Percentiles rank a stretch among this genome's conserved stretches.
phyloP scores from a whole-genome alignment of 352 stramenopile genomes.

The Phytopythium kandeliae region DNA sequence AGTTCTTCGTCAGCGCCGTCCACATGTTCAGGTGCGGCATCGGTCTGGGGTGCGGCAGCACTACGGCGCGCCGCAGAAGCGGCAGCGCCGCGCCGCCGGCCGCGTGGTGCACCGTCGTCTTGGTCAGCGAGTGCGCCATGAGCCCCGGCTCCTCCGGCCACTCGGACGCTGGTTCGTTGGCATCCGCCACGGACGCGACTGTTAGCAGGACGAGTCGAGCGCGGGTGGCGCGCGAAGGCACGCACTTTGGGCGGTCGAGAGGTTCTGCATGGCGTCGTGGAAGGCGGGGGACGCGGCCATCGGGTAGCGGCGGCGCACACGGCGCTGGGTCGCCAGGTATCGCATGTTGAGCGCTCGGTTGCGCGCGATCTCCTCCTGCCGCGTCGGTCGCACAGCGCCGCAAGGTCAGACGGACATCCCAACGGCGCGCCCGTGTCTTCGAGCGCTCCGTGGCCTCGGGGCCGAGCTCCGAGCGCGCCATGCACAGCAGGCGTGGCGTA shows the following conservation, averaged over 20 bases:
- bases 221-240: background rate
- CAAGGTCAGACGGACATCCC: background rate
- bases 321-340: constrained; percentile 21
- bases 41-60: constrained; percentile 44
- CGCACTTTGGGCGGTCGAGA: constrained; percentile 43
- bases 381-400: background rate
- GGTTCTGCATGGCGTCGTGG: constrained; percentile 37
- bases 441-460: too few species aligned
- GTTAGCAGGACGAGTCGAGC: too few species aligned
- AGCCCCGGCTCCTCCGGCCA: constrained; percentile 13
- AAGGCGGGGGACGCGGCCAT: constrained; percentile 14
- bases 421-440: too few species aligned
- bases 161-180: constrained; percentile 36
- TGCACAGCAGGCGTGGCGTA: constrained; percentile 15
- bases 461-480: too few species aligned
- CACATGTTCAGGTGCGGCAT: constrained; percentile 67
- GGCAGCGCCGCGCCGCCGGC: constrained; percentile 12
- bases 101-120: constrained; percentile 22
- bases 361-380: constrained; percentile 46
- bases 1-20: constrained; percentile 79
- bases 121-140: constrained; percentile 13
- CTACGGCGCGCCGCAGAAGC: constrained; percentile 25
- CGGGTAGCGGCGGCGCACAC: constrained; percentile 20
- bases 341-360: constrained; percentile 44
- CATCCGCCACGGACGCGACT: background rate